phyloP scores from a whole-genome alignment of 2,329 filamentous ascomycete genomes.

The Phyllosticta citrichinensis region DNA sequence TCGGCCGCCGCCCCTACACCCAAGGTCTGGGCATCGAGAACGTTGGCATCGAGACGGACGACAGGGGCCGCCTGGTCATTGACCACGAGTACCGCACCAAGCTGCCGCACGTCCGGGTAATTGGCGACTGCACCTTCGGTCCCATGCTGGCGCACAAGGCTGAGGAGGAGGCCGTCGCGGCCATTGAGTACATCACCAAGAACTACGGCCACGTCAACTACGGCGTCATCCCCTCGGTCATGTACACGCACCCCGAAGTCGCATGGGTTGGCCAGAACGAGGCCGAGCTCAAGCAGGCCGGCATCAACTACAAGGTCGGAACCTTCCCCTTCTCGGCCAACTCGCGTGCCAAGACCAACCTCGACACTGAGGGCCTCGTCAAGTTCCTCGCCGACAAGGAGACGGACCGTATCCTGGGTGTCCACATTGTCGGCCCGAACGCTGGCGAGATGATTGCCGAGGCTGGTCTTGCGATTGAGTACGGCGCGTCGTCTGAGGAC shows the following conservation, averaged over 20 bases:
- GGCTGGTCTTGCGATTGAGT: slow-evolving; percentile 88
- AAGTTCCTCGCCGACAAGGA: slow-evolving; percentile 96
- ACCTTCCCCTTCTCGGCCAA: slow-evolving; percentile 97
- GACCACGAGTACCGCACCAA: slow-evolving; percentile 99
- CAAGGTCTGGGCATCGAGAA: slow-evolving; percentile 86
- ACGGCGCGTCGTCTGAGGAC: slow-evolving; percentile 80
- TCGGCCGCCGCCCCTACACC: slow-evolving; percentile 93
- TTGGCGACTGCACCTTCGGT: slow-evolving; percentile 93
- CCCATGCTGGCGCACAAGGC: slow-evolving; percentile 99
- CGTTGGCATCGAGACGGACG: slow-evolving; percentile 82
- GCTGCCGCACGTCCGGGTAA: slow-evolving; percentile 89
- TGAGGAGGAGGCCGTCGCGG: slow-evolving; percentile 93
- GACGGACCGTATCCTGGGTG: slow-evolving; percentile 88
- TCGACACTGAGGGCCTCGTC: slow-evolving; percentile 89
- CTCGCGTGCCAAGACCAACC: slow-evolving; percentile 96
- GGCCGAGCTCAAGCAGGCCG: slow-evolving; percentile 82
- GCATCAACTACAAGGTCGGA: slow-evolving; percentile 85
- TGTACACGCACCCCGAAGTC: slow-evolving; percentile 99
- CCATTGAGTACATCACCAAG: slow-evolving; percentile 95
- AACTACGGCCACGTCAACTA: slow-evolving; percentile 99
- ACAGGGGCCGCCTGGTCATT: slow-evolving; percentile 89
- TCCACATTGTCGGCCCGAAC: slow-evolving; percentile 93
- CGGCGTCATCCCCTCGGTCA: slow-evolving; percentile 91
- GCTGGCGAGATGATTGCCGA: slow-evolving; percentile 99
- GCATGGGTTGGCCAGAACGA: slow-evolving; percentile 98